Percentiles rank a stretch among this genome's conserved stretches.
These are phyloP conservation scores for Diplocarpon rosae DNA, from an alignment of 2,329 filamentous ascomycete genomes.

Conservation along the genomic window DNA sequence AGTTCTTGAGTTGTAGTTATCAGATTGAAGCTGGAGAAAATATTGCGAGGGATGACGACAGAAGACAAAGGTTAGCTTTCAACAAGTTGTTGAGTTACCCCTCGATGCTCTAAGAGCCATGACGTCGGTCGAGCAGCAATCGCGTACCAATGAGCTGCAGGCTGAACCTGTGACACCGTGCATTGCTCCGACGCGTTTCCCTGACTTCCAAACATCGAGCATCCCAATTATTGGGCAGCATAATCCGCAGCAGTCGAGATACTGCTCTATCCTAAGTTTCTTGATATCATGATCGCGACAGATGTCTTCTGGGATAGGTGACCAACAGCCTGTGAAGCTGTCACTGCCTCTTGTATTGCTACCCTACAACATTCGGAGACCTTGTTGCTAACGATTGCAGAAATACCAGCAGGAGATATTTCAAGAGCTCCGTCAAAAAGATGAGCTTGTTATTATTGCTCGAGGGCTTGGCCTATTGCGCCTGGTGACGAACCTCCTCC, in stretches of 20 bases:
- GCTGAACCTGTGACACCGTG: not conserved
- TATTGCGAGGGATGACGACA: no score
- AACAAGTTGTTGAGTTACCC: constrained; percentile 2
- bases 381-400: constrained; percentile 29
- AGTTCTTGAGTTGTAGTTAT: not conserved
- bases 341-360: constrained; percentile 57
- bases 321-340: constrained; percentile 63
- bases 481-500: constrained; percentile 88
- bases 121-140: constrained; percentile 2
- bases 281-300: constrained; percentile 18
- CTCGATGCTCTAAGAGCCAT: constrained; percentile 2
- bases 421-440: constrained; percentile 76
- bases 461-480: constrained; percentile 86
- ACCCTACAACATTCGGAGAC: not conserved
- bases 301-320: constrained; percentile 31
- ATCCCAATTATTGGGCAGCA: not conserved
- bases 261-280: no score
- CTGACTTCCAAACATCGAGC: not conserved
- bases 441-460: constrained; percentile 87
- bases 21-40: not conserved
- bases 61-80: not conserved
- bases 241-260: no score
- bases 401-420: constrained; percentile 95
- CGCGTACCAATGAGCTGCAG: not conserved
- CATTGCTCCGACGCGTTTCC: not conserved